These are phyloP conservation scores for Termitomyces sp. DNA, from an alignment of 768 basidiomycete species.

Conservation along the genomic window DNA sequence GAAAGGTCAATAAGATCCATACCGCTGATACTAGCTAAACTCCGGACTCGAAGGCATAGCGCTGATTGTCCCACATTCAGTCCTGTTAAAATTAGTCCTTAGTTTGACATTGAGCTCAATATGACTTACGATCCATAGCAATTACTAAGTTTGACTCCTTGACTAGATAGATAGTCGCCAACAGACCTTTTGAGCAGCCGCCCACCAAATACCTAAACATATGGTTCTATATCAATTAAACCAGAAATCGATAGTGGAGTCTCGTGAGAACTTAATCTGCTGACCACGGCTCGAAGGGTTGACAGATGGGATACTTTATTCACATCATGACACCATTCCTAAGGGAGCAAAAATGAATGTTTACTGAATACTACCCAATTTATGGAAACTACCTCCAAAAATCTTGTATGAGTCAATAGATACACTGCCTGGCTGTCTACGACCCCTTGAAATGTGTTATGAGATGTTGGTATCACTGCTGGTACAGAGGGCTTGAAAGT, in stretches of 20 bases:
- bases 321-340: slow-evolving; percentile 4
- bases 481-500: background rate
- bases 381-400: slow-evolving; percentile 5
- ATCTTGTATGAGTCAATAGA: slow-evolving; percentile 4
- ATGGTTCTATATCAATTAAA: too few species aligned
- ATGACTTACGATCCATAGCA: slow-evolving; percentile 1
- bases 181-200: background rate
- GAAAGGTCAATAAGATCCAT: too few species aligned
- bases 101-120: too few species aligned
- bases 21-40: background rate
- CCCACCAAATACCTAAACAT: slow-evolving; percentile 2
- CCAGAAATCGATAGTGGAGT: too few species aligned
- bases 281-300: slow-evolving; percentile 1
- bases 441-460: background rate
- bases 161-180: background rate
- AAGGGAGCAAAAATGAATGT: too few species aligned
- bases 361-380: too few species aligned
- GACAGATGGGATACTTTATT: background rate
- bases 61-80: background rate
- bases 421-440: too few species aligned
- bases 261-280: too few species aligned
- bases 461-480: background rate
- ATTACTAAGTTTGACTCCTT: background rate
- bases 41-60: background rate
- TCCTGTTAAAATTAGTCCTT: too few species aligned